Conservation (phyloP, 2,329 filamentous ascomycete species). For the Penicillium corylophilum region DNA sequence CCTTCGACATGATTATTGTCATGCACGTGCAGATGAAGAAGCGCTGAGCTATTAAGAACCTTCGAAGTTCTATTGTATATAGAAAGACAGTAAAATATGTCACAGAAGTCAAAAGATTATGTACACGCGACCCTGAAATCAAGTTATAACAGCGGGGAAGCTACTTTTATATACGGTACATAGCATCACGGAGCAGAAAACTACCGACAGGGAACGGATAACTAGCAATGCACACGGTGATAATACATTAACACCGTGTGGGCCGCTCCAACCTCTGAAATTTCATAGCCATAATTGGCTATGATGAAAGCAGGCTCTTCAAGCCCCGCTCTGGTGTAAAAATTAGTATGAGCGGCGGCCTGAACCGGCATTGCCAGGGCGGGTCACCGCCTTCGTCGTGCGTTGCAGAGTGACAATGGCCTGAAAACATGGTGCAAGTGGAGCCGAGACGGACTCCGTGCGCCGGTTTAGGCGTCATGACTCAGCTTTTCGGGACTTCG, state of each 20-base stretch:
- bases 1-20: constrained; percentile 2
- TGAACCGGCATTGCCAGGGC: constrained; percentile 9
- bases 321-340: not conserved
- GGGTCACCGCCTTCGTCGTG: not conserved
- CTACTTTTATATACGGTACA: constrained; percentile 4
- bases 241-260: constrained; percentile 12
- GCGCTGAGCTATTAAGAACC: no score
- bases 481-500: constrained; percentile 10
- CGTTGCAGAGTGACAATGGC: not conserved
- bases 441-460: constrained; percentile 1
- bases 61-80: not conserved
- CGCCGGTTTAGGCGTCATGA: not conserved
- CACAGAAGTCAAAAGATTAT: not conserved
- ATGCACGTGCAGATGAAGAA: not conserved
- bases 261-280: not conserved
- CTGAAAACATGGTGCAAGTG: not conserved
- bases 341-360: constrained; percentile 2
- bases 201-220: constrained; percentile 8
- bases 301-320: not conserved
- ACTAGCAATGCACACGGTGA: constrained; percentile 12
- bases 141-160: not conserved
- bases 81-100: not conserved
- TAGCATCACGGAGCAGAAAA: constrained; percentile 4
- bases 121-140: not conserved
- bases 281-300: constrained; percentile 7